These are phyloP conservation scores for Fusarium guadeloupense DNA, from an alignment of 2,329 filamentous ascomycete genomes.

Conservation along the genomic window DNA sequence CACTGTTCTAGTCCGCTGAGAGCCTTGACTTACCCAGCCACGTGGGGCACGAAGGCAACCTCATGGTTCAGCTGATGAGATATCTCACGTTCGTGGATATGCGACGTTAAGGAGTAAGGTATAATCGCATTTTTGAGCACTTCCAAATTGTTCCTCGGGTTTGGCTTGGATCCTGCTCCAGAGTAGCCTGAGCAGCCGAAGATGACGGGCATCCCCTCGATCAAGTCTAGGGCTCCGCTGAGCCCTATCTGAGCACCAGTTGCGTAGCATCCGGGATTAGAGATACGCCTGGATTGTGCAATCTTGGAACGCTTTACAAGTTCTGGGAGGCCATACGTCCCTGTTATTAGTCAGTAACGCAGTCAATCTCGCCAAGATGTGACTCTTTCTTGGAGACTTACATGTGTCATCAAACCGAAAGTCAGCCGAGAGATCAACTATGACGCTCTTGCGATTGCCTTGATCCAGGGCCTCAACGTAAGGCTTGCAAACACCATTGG, in stretches of 20 bases:
- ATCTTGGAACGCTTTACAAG: constrained; percentile 80
- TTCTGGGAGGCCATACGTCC: constrained; percentile 91
- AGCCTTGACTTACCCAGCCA: no score
- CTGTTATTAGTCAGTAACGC: constrained; percentile 5
- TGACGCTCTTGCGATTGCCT: constrained; percentile 70
- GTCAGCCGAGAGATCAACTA: constrained; percentile 96
- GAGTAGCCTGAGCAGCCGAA: constrained; percentile 96
- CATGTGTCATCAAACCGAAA: constrained; percentile 81
- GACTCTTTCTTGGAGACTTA: no score
- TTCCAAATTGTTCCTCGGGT: constrained; percentile 90
- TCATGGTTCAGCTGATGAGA: constrained; percentile 76
- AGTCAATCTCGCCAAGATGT: no score
- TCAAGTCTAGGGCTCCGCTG: no score
- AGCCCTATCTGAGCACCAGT: constrained; percentile 85
- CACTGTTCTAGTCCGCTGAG: no score
- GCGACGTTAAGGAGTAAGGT: constrained; percentile 76
- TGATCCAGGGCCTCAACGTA: constrained; percentile 94
- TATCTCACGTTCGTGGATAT: constrained; percentile 95
- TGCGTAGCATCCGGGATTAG: constrained; percentile 95
- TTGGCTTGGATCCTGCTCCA: constrained; percentile 86
- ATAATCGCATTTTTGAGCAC: constrained; percentile 88
- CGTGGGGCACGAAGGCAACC: constrained; percentile 91
- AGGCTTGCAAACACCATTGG: constrained; percentile 93
- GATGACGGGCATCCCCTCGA: no score
- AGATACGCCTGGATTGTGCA: constrained; percentile 80